A percentile compares a stretch with the other conserved stretches of the same genome.
Conservation (phyloP, 2,329 filamentous ascomycete genomes). For the Aureobasidium sp. region DNA sequence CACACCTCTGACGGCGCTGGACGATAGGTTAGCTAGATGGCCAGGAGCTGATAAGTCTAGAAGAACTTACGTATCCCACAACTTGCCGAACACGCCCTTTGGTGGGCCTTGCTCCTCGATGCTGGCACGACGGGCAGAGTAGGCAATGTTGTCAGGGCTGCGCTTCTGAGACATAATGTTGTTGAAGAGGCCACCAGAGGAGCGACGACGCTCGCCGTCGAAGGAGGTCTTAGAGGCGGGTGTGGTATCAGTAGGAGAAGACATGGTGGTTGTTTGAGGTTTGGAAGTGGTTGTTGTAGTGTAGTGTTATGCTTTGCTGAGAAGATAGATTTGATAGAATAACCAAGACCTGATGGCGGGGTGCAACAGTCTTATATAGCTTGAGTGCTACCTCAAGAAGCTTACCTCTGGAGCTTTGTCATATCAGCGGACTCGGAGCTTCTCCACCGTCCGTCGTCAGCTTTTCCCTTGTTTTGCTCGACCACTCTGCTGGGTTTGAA, state of each 20-base stretch:
- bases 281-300: background rate
- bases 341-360: background rate
- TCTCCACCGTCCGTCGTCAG: background rate
- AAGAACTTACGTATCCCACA: constrained; percentile 15
- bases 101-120: constrained; percentile 13
- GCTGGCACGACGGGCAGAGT: constrained; percentile 13
- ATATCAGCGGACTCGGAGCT: background rate
- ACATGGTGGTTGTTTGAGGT: constrained; percentile 4
- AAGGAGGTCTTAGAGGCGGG: background rate
- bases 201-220: constrained; percentile 11
- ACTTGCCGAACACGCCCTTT: constrained; percentile 14
- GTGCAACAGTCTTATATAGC: constrained; percentile 5
- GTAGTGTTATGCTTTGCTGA: background rate
- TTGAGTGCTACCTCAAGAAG: background rate
- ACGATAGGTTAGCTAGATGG: background rate
- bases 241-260: constrained; percentile 10
- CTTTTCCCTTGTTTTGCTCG: background rate
- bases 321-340: background rate
- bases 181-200: constrained; percentile 14
- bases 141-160: constrained; percentile 13
- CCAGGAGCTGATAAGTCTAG: too few relatives aligned
- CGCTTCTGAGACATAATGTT: constrained; percentile 16
- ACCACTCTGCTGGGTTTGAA: background rate
- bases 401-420: background rate
- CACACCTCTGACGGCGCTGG: background rate